Percentiles rank a stretch among this genome's conserved stretches.
Conservation (phyloP, 352 stramenopile species). For the Globisporangium heterothallicum region DNA sequence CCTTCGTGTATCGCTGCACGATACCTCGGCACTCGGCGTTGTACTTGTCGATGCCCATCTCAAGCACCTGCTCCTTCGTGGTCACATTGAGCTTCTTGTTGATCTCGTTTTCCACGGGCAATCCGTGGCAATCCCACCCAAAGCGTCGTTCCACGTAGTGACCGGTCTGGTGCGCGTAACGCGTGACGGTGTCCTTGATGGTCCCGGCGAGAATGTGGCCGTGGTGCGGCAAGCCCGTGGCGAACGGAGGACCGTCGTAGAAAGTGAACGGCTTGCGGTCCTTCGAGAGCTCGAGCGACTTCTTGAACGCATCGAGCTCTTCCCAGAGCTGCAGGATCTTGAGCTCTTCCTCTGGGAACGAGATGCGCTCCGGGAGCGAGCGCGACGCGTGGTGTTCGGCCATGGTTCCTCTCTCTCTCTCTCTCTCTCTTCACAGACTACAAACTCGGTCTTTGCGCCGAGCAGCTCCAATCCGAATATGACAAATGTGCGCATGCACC, state of each 20-base stretch:
- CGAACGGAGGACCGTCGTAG: conserved; percentile 99
- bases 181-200: conserved; percentile 99
- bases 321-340: conserved; percentile 80
- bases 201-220: conserved; percentile 98
- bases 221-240: conserved; percentile 98
- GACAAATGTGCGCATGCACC: not conserved
- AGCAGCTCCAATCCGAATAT: conserved; percentile 13
- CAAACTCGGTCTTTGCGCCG: conserved; percentile 2
- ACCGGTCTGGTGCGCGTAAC: conserved; percentile 98
- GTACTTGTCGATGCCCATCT: conserved; percentile 98
- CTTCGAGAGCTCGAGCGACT: conserved; percentile 89
- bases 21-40: conserved; percentile 98
- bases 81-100: conserved; percentile 99
- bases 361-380: conserved; percentile 83
- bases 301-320: conserved; percentile 87
- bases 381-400: conserved; percentile 30
- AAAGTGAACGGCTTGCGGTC: conserved; percentile 97
- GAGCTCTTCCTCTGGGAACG: conserved; percentile 79
- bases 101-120: conserved; percentile 99
- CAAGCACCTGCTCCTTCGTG: conserved; percentile 95
- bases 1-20: conserved; percentile 96
- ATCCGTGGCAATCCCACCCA: conserved; percentile 99
- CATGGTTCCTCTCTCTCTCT: conserved; percentile 5
- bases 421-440: not conserved
- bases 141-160: conserved; percentile 97